Conservation (phyloP, 495 filamentous ascomycete genomes). For the Cenococcum geophilum region DNA sequence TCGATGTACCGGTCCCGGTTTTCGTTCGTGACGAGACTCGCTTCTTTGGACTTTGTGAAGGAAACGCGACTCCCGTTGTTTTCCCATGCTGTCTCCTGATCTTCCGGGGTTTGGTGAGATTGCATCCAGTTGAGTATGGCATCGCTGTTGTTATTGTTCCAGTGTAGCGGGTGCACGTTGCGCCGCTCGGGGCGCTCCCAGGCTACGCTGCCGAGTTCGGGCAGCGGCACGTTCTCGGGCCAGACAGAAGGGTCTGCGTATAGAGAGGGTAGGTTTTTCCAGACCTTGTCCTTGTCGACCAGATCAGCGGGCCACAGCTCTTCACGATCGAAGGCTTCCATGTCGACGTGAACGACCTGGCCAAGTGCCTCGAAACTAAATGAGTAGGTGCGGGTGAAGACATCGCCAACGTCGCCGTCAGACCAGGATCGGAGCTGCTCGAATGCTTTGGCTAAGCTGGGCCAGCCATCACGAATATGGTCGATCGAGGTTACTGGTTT, state of each 20-base stretch:
- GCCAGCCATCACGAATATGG: constrained; percentile 84
- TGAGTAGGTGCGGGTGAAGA: constrained; percentile 76
- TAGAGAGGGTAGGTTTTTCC: not conserved
- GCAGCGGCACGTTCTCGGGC: not conserved
- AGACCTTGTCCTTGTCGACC: constrained; percentile 24
- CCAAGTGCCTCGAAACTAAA: constrained; percentile 72
- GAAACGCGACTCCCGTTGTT: not conserved
- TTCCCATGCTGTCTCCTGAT: not conserved
- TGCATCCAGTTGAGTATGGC: not conserved
- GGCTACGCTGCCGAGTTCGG: not conserved
- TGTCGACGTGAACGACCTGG: constrained; percentile 49
- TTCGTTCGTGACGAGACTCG: constrained; percentile 61
- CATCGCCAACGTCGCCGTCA: constrained; percentile 71
- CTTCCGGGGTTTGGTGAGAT: not conserved
- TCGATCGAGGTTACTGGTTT: constrained; percentile 57
- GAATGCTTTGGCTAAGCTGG: constrained; percentile 66
- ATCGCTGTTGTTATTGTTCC: not conserved
- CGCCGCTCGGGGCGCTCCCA: not conserved
- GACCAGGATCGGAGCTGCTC: constrained; percentile 66
- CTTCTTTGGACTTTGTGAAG: constrained; percentile 38
- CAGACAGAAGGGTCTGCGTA: not conserved
- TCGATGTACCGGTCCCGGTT: constrained; percentile 72
- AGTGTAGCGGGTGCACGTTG: not conserved
- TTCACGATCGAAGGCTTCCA: constrained; percentile 39
- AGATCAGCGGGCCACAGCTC: not conserved